Base-by-base conservation (phyloP, 352 stramenopile genomes). In the Pythium plurisporium region DNA sequence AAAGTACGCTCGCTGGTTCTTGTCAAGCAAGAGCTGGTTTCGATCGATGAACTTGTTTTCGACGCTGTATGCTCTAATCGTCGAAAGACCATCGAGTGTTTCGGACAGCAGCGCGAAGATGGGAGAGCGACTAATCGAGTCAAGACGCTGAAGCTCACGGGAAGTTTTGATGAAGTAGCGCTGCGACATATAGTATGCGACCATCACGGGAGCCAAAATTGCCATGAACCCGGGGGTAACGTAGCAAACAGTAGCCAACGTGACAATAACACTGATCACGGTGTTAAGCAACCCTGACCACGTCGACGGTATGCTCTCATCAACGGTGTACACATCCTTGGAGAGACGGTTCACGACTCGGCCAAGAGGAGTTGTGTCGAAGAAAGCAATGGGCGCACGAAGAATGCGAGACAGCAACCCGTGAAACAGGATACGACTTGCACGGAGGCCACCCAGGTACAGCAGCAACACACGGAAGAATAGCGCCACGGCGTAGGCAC, bases 91-190 rank as follows among this genome's bases (percentile, higher is more conserved):
- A 52, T 93, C 86, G 9, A 99, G 70, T 30, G 85, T 98, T 73
- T 99, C 96, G 0, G 87, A 88, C 22, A 99, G 69, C 60, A 98
- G 69, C 11, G 89, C 84, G 69, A 98, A 99, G n/a, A 99, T 89
- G 17, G 97, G 96, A 36, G 90, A 90, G 33, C 80, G 79, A 47
- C 70, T 88, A 59, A 98, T 86, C 5, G 90, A 96, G 65, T 99
- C 97, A 27, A 99, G 78, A 40, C 96, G 86, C 75, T 99, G 97
- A 4, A 99, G 70, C 59, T 99, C 96, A 19, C 84, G 76, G 55
- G 87, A 85, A 2, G 78, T 94, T 55, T 82, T 85, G 63, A 98
- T 93, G 64, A 97, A 98, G 65, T 98, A 98, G 14, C 93, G 94
- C 74, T 88, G 79, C 5, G 79, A 87, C 38, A 74, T 61, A 56